Conservation (phyloP, 805 yeast species). For the Teunomyces atbi region DNA sequence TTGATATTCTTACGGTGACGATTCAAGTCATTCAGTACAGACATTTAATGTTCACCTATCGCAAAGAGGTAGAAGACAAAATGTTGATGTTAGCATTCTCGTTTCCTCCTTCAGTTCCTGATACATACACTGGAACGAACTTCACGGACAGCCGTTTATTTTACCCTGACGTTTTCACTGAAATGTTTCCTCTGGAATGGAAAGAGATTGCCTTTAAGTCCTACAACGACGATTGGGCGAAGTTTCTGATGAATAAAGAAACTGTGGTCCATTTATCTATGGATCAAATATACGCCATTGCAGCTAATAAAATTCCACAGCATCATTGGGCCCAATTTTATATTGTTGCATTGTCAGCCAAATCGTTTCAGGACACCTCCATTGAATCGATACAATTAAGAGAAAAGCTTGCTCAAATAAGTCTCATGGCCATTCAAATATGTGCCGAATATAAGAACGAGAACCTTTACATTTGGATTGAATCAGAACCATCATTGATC, state of each 20-base stretch:
- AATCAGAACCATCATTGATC: neutral
- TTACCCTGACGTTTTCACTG: neutral
- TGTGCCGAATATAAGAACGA: neutral
- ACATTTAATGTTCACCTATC: no score
- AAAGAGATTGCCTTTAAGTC: neutral
- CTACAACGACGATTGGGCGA: neutral
- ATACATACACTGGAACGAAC: neutral
- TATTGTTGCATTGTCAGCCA: neutral
- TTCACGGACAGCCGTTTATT: neutral
- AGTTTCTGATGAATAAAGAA: neutral
- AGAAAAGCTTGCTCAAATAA: neutral
- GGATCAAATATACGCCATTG: neutral
- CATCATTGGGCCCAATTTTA: neutral
- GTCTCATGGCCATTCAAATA: neutral
- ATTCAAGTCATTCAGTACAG: no score
- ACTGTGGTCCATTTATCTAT: neutral
- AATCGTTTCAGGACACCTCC: neutral
- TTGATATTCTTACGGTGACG: neutral
- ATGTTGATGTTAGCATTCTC: neutral
- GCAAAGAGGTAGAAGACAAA: no score
- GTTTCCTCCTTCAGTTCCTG: neutral
- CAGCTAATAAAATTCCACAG: neutral
- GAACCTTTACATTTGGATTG: neutral
- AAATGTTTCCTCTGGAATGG: neutral
- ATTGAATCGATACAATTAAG: neutral